phyloP scores from a whole-genome alignment of 176 grass and related monocot species.

The Poa annua region DNA sequence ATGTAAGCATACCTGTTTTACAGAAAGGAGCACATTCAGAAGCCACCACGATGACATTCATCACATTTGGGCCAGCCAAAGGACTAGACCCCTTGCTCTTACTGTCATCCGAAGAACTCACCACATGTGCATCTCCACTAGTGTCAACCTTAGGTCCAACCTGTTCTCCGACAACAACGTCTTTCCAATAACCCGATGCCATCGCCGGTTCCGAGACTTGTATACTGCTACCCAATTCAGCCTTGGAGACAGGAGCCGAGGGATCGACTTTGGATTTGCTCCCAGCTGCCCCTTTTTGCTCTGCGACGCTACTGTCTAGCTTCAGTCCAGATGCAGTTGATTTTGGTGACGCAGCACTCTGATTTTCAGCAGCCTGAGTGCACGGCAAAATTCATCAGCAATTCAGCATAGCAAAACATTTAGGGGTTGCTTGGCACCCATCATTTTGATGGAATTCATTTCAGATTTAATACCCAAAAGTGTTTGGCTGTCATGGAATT shows the following conservation, averaged over 20 bases:
- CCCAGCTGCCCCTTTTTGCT: slow-evolving; percentile 29
- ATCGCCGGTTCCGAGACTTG: slow-evolving; percentile 25
- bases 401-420: slow-evolving; percentile 11
- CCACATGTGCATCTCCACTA: not conserved
- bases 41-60: slow-evolving; percentile 91
- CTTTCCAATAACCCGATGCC: slow-evolving; percentile 22
- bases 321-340: not conserved
- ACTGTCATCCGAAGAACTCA: slow-evolving; percentile 20
- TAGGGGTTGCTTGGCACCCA: no score
- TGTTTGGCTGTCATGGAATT: no score
- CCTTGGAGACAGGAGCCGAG: not conserved
- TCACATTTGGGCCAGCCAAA: slow-evolving; percentile 87
- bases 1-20: slow-evolving; percentile 68
- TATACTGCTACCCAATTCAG: not conserved
- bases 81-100: slow-evolving; percentile 46
- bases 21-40: slow-evolving; percentile 92
- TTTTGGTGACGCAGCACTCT: slow-evolving; percentile 30
- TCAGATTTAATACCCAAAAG: no score
- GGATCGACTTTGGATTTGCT: slow-evolving; percentile 3
- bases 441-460: no score
- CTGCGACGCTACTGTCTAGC: slow-evolving; percentile 3
- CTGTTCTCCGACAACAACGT: slow-evolving; percentile 22
- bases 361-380: slow-evolving; percentile 19
- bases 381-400: not conserved
- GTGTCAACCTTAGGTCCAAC: slow-evolving; percentile 38